A percentile compares a stretch with the other conserved stretches of the same genome.
These are phyloP conservation scores for Amphirosellinia nigrospora DNA, from an alignment of 495 filamentous ascomycete genomes.

Conservation along the genomic window DNA sequence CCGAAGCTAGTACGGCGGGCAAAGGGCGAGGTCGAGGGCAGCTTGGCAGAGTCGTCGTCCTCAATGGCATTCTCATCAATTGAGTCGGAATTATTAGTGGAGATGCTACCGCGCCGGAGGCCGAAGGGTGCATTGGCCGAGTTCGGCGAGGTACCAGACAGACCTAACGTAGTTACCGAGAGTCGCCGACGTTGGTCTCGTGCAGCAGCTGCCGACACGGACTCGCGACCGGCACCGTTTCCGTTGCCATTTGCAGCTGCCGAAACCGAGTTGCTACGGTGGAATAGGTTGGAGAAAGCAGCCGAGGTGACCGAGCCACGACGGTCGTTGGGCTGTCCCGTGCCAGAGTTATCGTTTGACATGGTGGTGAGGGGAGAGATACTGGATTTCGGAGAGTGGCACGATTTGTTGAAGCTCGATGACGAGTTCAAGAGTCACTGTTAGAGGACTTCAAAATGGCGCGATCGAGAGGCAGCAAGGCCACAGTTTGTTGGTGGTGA, in stretches of 20 bases:
- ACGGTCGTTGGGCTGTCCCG: constrained; percentile 51
- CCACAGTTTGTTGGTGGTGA: background rate
- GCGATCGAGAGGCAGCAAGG: constrained; percentile 1
- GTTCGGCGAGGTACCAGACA: constrained; percentile 77
- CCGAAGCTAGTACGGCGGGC: constrained; percentile 89
- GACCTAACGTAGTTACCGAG: constrained; percentile 83
- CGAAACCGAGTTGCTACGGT: constrained; percentile 53
- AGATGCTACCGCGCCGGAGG: constrained; percentile 75
- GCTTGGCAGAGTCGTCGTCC: constrained; percentile 67
- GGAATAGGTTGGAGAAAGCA: constrained; percentile 62
- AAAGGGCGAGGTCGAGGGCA: constrained; percentile 73
- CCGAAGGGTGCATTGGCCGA: constrained; percentile 61
- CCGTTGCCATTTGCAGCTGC: constrained; percentile 33
- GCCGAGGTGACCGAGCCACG: constrained; percentile 62
- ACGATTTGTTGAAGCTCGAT: background rate
- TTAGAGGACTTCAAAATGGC: constrained; percentile 8
- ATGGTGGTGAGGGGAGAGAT: constrained; percentile 25
- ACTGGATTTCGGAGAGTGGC: background rate
- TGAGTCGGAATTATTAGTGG: constrained; percentile 74
- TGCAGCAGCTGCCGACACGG: constrained; percentile 67
- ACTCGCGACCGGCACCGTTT: constrained; percentile 60
- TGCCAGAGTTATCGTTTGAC: constrained; percentile 43
- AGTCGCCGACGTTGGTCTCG: constrained; percentile 81
- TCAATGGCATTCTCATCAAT: constrained; percentile 87
- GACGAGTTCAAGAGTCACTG: background rate